Percentiles rank a stretch among this genome's conserved stretches.
These are phyloP conservation scores for Penicillium subrubescens DNA, from an alignment of 495 filamentous ascomycete genomes.

Conservation along the genomic window DNA sequence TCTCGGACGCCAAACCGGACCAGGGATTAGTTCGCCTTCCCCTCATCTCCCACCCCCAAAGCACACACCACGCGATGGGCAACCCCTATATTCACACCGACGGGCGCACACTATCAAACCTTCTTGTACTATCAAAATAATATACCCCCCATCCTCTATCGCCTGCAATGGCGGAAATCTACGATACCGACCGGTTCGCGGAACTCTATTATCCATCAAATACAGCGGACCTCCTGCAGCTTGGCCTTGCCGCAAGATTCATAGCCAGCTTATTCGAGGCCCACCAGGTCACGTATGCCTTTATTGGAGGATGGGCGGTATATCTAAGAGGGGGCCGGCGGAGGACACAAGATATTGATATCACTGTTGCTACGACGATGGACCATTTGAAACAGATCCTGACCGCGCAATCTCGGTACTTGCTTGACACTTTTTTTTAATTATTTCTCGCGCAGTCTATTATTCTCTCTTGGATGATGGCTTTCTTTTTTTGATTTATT, in stretches of 20 bases:
- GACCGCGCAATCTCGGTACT: slow-evolving; percentile 24
- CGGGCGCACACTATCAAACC: slow-evolving; percentile 6
- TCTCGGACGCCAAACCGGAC: slow-evolving; percentile 10
- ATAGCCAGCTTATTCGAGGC: slow-evolving; percentile 25
- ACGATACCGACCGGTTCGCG: slow-evolving; percentile 29
- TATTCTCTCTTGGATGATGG: neutral
- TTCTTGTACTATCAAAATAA: slow-evolving; percentile 1
- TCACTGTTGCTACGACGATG: slow-evolving; percentile 24
- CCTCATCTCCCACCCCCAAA: neutral
- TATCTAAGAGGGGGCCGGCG: slow-evolving; percentile 25
- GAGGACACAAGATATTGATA: slow-evolving; percentile 26
- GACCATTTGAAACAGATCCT: slow-evolving; percentile 25
- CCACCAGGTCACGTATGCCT: slow-evolving; percentile 25
- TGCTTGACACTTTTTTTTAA: slow-evolving; percentile 1
- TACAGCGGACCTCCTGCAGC: slow-evolving; percentile 26
- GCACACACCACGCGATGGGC: slow-evolving; percentile 11
- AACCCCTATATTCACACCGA: slow-evolving; percentile 9
- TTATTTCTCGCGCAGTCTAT: neutral
- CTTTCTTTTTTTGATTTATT: neutral
- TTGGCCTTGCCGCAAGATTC: slow-evolving; percentile 25
- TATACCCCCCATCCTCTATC: neutral
- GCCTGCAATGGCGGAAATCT: slow-evolving; percentile 28
- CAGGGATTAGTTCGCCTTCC: slow-evolving; percentile 14
- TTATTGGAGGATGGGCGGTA: slow-evolving; percentile 28
- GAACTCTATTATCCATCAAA: slow-evolving; percentile 30